Percentiles rank a stretch among this genome's conserved stretches.
Conservation (phyloP, 208 protist genomes). For the Leishmania braziliensis region DNA sequence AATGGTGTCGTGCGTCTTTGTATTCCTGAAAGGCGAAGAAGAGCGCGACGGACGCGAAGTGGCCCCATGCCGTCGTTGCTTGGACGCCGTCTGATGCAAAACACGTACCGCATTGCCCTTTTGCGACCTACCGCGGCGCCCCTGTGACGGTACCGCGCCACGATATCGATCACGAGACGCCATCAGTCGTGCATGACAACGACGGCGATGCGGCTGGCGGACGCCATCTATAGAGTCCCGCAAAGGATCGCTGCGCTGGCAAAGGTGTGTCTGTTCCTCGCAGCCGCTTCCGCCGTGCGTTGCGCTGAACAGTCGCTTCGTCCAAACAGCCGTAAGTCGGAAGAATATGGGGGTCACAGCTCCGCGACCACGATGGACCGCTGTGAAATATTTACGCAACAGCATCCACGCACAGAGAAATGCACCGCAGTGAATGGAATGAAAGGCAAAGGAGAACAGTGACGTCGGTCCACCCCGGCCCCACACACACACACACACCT, state of each 20-base stretch:
- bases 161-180: background rate
- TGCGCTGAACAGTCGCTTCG: background rate
- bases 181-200: background rate
- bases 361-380: background rate
- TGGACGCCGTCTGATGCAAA: background rate
- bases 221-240: background rate
- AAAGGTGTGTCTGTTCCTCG: background rate
- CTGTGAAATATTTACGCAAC: conserved; percentile 1
- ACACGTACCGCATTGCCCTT: background rate
- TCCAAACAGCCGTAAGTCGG: background rate
- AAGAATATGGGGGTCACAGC: background rate
- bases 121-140: background rate
- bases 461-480: background rate
- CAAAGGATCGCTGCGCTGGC: background rate
- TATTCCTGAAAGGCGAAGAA: background rate
- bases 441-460: background rate
- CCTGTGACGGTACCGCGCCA: background rate
- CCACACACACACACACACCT: background rate
- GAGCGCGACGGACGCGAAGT: background rate
- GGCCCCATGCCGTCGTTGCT: background rate
- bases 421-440: background rate
- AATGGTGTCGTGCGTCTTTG: background rate
- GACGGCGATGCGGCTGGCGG: background rate
- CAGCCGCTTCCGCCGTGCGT: background rate
- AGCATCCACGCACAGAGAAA: background rate